Base-by-base conservation (phyloP, 768 basidiomycete genomes). In the Clitopilus hobsonii region DNA sequence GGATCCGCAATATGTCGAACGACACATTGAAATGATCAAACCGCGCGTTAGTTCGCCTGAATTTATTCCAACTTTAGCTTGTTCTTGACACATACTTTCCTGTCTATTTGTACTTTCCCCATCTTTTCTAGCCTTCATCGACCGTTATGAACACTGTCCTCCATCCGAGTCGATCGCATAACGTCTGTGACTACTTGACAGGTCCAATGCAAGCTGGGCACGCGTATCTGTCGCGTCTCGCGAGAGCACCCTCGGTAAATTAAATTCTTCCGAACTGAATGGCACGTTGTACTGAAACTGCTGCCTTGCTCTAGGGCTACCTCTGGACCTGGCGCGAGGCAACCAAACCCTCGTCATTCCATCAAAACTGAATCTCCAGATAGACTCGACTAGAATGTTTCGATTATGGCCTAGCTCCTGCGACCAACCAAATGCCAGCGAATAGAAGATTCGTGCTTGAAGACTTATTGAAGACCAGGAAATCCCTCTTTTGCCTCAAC, bases 1-100 rank as follows among this genome's bases (percentile, higher is more conserved):
- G 41, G 41, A 45, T 18, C 41, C 41, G 41, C n/a, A 45, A 18
- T 45, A 45, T 23, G 41, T 45, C 22, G 41, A 45, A 45, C 41
- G 41, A 11, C 41, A 45, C 41, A 45, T 45, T 45, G 41, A 45
- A 45, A 45, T 45, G 41, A 45, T 45, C 41, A 45, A 45, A 45
- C 41, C 41, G 41, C 41, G 41, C 22, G 41, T 45, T 45, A 45
- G 41, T 45, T 45, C n/a, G 41, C n/a, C 41, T 6, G 14, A 45
- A 5, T 45, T 45, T 45, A 16, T 45, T 45, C 22, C n/a, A 16
- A 20, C 22, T 18, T 20, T 23, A 10, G 22, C 11, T 16, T 10
- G 10, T 11, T 45, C 41, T 45, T 45, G 14, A 45, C 41, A 20
- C n/a, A n/a, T 10, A 18, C 3, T 45, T 45, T 23, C 10, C 11